Evolutionary conservation across 768 basidiomycete species (phyloP).

Genomic region (Trametes elegans): DNA sequence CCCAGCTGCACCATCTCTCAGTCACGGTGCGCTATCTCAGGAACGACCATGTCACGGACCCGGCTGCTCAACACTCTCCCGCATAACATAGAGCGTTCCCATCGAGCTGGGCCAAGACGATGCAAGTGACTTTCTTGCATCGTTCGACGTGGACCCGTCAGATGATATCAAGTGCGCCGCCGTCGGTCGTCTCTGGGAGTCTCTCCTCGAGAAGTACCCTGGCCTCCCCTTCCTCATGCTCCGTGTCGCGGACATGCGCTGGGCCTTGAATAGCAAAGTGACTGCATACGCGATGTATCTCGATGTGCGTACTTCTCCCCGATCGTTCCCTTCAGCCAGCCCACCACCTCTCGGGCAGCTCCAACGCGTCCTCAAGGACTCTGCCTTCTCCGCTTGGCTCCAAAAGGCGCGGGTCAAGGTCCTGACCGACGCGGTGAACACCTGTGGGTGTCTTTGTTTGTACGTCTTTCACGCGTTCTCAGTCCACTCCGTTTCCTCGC

Average conservation of each 20-base stretch:
- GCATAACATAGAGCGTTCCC: constrained; percentile 4
- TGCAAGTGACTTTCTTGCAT: constrained; percentile 5
- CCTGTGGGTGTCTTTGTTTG: background rate
- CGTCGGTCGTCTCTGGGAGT: constrained; percentile 13
- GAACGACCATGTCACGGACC: too few relatives aligned
- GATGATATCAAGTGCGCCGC: constrained; percentile 14
- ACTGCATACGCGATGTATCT: constrained; percentile 16
- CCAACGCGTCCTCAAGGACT: constrained; percentile 8
- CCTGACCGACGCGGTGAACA: constrained; percentile 7
- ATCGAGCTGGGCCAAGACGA: constrained; percentile 10
- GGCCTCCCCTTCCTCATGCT: constrained; percentile 12
- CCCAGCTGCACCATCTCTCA: constrained; percentile 10
- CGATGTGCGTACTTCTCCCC: constrained; percentile 3
- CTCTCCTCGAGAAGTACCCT: constrained; percentile 14
- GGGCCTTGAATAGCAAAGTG: constrained; percentile 11
- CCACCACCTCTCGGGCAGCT: constrained; percentile 5
- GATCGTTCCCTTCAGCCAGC: background rate
- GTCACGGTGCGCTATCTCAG: constrained; percentile 11
- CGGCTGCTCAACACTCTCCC: background rate
- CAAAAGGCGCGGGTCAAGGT: constrained; percentile 2
- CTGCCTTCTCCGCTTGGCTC: constrained; percentile 10
- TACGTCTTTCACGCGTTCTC: background rate
- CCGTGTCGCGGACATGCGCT: constrained; percentile 18
- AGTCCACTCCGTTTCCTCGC: too few relatives aligned
- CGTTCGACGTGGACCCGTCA: constrained; percentile 6